These are phyloP conservation scores for Clausena lansium DNA, from an alignment of 345 rosid species.

Conservation along the genomic window DNA sequence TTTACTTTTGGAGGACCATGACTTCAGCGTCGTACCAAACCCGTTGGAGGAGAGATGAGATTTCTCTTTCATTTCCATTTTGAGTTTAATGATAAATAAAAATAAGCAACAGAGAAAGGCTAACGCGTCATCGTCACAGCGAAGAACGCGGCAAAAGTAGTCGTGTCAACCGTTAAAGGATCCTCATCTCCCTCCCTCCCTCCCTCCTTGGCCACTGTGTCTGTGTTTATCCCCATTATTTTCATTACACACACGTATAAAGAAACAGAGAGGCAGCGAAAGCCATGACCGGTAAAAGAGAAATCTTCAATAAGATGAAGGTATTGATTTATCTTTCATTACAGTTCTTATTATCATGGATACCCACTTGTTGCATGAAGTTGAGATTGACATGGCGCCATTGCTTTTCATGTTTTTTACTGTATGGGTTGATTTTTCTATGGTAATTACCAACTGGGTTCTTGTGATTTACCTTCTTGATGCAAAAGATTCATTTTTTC, in stretches of 20 bases:
- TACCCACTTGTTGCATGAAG: not conserved
- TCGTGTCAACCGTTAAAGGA: slow-evolving; percentile 20
- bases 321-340: slow-evolving; percentile 22
- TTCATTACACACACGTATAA: not conserved
- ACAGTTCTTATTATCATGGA: not conserved
- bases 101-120: not conserved
- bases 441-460: not conserved
- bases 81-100: no score
- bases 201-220: not conserved
- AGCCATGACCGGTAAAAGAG: slow-evolving; percentile 62
- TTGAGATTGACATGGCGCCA: no score
- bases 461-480: not conserved
- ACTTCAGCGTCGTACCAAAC: no score
- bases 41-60: no score
- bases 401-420: not conserved
- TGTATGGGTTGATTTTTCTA: not conserved
- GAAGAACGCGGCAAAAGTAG: slow-evolving; percentile 15
- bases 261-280: not conserved
- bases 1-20: no score
- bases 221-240: not conserved
- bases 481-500: not conserved
- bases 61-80: no score
- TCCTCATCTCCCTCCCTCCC: slow-evolving; percentile 1
- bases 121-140: slow-evolving; percentile 10
- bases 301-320: slow-evolving; percentile 80